Evolutionary conservation across 345 rosid species (phyloP).

Genomic region (Arabis hirsuta): DNA sequence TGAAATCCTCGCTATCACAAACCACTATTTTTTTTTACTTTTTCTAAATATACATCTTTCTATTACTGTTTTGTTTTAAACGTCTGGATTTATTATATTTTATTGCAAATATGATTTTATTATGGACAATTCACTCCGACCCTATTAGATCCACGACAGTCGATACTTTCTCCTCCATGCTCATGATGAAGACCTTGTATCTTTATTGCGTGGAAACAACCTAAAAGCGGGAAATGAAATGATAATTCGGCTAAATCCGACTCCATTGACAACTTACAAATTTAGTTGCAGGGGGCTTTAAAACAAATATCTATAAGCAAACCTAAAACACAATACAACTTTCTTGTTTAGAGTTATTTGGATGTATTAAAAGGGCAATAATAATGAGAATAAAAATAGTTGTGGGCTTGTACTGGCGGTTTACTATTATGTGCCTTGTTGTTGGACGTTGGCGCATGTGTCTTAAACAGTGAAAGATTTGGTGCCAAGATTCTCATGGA

Average conservation of each 20-base stretch:
- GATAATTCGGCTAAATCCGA: background rate
- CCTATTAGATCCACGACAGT: too few species aligned
- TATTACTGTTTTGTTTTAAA: too few species aligned
- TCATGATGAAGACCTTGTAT: too few species aligned
- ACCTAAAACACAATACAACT: slow-evolving; percentile 11
- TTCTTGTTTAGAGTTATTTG: slow-evolving; percentile 17
- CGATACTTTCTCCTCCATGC: too few species aligned
- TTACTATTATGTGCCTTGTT: slow-evolving; percentile 41
- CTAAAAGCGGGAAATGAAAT: too few species aligned
- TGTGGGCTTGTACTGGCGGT: slow-evolving; percentile 35
- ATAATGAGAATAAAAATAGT: slow-evolving; percentile 37
- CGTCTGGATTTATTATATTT: too few species aligned
- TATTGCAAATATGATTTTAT: too few species aligned
- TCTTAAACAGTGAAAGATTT: slow-evolving; percentile 70
- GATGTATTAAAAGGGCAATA: slow-evolving; percentile 23
- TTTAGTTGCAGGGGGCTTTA: background rate
- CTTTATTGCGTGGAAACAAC: too few species aligned
- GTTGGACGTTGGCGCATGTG: slow-evolving; percentile 45
- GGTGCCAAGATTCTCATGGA: slow-evolving; percentile 76
- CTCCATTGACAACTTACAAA: slow-evolving; percentile 4
- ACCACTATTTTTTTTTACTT: too few species aligned
- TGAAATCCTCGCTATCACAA: too few species aligned
- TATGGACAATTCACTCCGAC: too few species aligned
- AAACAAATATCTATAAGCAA: background rate
- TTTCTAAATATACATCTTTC: too few species aligned